phyloP scores from a whole-genome alignment of 768 basidiomycete genomes.

The Mycena capillaripes region DNA sequence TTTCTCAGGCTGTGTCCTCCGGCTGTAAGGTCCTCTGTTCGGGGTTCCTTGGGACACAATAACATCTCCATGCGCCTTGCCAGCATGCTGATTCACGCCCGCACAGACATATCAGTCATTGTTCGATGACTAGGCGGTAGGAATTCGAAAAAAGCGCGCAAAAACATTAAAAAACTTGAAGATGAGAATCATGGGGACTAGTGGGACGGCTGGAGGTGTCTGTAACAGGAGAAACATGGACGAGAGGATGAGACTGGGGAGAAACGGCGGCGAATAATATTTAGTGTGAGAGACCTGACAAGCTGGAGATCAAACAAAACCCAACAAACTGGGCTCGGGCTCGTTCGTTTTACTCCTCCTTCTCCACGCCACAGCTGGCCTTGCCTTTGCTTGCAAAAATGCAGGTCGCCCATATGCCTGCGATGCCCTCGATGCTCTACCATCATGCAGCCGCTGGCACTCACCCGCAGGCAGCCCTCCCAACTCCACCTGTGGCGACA shows the following conservation, averaged over 20 bases:
- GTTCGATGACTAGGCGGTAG: constrained; percentile 1
- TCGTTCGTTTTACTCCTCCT: background rate
- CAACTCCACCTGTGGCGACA: constrained; percentile 78
- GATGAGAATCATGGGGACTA: background rate
- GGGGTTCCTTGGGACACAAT: constrained; percentile 15
- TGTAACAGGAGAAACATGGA: background rate
- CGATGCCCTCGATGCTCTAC: constrained; percentile 72
- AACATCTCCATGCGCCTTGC: constrained; percentile 9
- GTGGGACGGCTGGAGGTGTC: background rate
- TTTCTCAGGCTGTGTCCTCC: constrained; percentile 26
- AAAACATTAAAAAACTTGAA: background rate
- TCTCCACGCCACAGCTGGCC: no score
- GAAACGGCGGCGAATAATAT: background rate
- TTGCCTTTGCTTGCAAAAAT: no score
- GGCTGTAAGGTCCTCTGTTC: constrained; percentile 22
- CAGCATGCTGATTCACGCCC: constrained; percentile 25
- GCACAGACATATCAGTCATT: constrained; percentile 28
- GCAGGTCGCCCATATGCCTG: constrained; percentile 68
- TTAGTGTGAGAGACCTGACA: constrained; percentile 5
- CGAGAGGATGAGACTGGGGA: background rate
- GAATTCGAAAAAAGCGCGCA: background rate
- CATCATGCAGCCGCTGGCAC: no score
- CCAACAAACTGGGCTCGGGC: no score
- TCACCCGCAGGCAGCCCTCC: constrained; percentile 76
- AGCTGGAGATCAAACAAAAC: background rate